These are phyloP conservation scores for Aureobasidium lini DNA, from an alignment of 2,329 filamentous ascomycete genomes.

Conservation along the genomic window DNA sequence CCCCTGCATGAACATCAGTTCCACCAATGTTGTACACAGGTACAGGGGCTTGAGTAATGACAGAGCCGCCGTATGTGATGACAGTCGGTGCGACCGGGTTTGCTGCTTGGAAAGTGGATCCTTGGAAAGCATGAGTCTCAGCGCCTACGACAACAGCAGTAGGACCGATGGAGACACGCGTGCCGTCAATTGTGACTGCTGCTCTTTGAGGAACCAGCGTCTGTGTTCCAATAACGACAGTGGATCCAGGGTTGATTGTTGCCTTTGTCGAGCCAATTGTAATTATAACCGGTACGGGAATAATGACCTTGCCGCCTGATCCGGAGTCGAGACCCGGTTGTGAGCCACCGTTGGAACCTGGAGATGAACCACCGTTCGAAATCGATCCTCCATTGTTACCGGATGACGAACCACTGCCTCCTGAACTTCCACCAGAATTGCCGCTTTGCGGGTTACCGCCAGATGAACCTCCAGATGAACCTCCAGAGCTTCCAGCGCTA, in stretches of 20 bases:
- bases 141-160: constrained; percentile 13
- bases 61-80: constrained; percentile 12
- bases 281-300: constrained; percentile 5
- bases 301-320: not conserved
- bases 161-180: constrained; percentile 24
- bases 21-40: constrained; percentile 23
- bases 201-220: constrained; percentile 28
- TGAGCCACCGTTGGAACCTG: not conserved
- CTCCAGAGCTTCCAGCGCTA: not conserved
- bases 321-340: not conserved
- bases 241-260: constrained; percentile 26
- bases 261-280: constrained; percentile 14
- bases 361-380: constrained; percentile 12
- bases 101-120: not conserved
- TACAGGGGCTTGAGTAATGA: constrained; percentile 18
- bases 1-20: constrained; percentile 23
- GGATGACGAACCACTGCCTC: constrained; percentile 13
- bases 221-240: constrained; percentile 27
- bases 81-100: not conserved
- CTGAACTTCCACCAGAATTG: not conserved
- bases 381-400: not conserved
- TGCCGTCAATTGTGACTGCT: constrained; percentile 25
- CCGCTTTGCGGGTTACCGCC: not conserved
- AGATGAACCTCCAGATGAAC: not conserved
- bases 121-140: constrained; percentile 6